Evolutionary conservation across 306 rosid species (phyloP).

Genomic region (Sphenostylis stenocarpa): DNA sequence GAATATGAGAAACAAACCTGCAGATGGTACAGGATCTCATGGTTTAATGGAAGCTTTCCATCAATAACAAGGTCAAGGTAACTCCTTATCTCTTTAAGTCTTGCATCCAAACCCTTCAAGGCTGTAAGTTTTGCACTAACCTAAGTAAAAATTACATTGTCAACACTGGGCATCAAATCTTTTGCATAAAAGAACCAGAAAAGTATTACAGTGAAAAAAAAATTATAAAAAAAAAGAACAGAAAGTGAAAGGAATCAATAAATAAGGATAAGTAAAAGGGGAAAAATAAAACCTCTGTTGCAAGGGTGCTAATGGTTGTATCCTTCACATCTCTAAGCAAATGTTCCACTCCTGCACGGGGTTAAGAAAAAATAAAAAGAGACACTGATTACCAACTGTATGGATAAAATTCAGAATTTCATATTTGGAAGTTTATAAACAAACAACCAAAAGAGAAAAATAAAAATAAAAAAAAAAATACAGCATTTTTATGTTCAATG

Average conservation of each 20-base stretch:
- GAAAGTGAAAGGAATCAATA: constrained; percentile 1
- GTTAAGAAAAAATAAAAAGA: constrained; percentile 10
- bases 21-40: constrained; percentile 86
- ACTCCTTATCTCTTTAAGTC: constrained; percentile 74
- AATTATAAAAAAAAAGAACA: neutral
- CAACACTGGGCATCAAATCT: neutral
- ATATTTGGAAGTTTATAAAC: neutral
- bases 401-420: constrained; percentile 1
- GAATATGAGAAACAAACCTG: constrained; percentile 51
- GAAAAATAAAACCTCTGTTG: constrained; percentile 66
- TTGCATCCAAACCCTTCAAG: constrained; percentile 92
- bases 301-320: constrained; percentile 85
- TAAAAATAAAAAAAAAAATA: neutral
- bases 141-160: constrained; percentile 38
- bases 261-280: neutral
- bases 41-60: constrained; percentile 79
- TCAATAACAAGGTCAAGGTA: constrained; percentile 88
- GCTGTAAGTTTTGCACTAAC: constrained; percentile 91
- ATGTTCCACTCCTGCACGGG: constrained; percentile 80
- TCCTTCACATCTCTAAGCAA: constrained; percentile 61
- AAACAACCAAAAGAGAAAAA: neutral
- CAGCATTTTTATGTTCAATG: constrained; percentile 23
- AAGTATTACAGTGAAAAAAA: neutral
- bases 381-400: neutral
- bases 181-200: constrained; percentile 15